These are phyloP conservation scores for Cryptococcus deneoformans DNA, from an alignment of 1,284 basidiomycete genomes.

Conservation along the genomic window DNA sequence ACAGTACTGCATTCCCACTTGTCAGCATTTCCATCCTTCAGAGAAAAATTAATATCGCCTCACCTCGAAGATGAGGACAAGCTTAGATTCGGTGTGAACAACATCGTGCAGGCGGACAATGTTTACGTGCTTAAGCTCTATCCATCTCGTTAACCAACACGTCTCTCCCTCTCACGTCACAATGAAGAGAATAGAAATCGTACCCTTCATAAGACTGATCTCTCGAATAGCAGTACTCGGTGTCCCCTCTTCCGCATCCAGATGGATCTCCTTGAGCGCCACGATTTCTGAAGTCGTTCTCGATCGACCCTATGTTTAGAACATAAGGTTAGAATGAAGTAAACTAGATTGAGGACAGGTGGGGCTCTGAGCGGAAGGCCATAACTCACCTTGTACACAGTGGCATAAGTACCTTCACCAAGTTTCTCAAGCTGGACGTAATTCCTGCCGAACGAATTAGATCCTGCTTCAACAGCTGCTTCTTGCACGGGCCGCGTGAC, in stretches of 20 bases:
- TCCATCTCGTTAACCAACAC: not conserved
- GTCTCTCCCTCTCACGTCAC: not conserved
- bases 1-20: constrained; percentile 29
- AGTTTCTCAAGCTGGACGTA: constrained; percentile 77
- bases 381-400: constrained; percentile 74
- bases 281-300: constrained; percentile 69
- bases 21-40: not conserved
- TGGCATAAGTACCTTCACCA: constrained; percentile 62
- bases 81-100: constrained; percentile 93
- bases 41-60: constrained; percentile 55
- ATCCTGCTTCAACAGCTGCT: not conserved
- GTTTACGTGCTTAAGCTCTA: constrained; percentile 90
- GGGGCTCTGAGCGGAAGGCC: not conserved
- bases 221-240: constrained; percentile 97
- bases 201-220: constrained; percentile 85
- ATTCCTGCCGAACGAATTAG: constrained; percentile 35
- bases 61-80: constrained; percentile 92
- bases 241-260: constrained; percentile 97
- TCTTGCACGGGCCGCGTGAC: not conserved
- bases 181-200: constrained; percentile 8
- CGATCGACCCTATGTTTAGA: constrained; percentile 61
- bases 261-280: constrained; percentile 95
- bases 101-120: constrained; percentile 95
- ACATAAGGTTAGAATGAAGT: not conserved
- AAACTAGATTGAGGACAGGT: not conserved